Percentiles rank a stretch among this genome's conserved stretches.
These are phyloP conservation scores for Rubia peregrina DNA, from an alignment of 305 asterid species.

Conservation along the genomic window DNA sequence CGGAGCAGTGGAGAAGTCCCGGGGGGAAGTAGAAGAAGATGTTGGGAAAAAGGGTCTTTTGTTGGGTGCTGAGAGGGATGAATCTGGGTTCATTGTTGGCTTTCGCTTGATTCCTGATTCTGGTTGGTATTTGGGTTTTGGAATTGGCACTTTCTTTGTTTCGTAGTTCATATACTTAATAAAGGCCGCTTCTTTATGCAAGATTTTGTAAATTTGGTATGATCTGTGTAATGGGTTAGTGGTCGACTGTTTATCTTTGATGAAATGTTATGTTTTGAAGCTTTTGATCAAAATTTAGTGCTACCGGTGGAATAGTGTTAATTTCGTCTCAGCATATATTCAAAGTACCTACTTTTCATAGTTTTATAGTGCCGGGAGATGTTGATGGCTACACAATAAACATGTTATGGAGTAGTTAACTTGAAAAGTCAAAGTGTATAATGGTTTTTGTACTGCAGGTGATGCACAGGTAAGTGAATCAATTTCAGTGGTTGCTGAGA, in stretches of 20 bases:
- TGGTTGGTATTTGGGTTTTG: slow-evolving; percentile 20
- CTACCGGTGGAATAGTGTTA: too few relatives aligned
- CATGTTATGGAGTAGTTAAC: too few relatives aligned
- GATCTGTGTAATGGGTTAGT: not conserved
- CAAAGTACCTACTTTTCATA: too few relatives aligned
- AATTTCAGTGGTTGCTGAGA: slow-evolving; percentile 23
- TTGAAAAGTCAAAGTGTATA: not conserved
- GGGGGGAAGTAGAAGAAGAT: slow-evolving; percentile 23
- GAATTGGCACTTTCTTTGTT: not conserved
- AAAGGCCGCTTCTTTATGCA: not conserved
- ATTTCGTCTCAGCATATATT: too few relatives aligned
- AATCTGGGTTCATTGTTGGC: slow-evolving; percentile 53
- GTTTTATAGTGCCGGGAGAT: too few relatives aligned
- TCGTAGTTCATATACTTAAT: not conserved
- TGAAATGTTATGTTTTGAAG: slow-evolving; percentile 15
- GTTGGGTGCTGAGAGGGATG: slow-evolving; percentile 52
- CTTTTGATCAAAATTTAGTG: not conserved
- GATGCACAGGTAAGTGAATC: slow-evolving; percentile 33
- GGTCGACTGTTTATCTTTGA: not conserved
- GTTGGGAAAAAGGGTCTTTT: slow-evolving; percentile 34
- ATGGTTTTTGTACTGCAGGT: slow-evolving; percentile 30
- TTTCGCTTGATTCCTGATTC: slow-evolving; percentile 62
- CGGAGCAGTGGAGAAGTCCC: slow-evolving; percentile 20
- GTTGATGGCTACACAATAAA: too few relatives aligned
- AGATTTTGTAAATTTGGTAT: not conserved